Conservation (phyloP, 2,329 filamentous ascomycete species). For the Alternaria gansuensis region DNA sequence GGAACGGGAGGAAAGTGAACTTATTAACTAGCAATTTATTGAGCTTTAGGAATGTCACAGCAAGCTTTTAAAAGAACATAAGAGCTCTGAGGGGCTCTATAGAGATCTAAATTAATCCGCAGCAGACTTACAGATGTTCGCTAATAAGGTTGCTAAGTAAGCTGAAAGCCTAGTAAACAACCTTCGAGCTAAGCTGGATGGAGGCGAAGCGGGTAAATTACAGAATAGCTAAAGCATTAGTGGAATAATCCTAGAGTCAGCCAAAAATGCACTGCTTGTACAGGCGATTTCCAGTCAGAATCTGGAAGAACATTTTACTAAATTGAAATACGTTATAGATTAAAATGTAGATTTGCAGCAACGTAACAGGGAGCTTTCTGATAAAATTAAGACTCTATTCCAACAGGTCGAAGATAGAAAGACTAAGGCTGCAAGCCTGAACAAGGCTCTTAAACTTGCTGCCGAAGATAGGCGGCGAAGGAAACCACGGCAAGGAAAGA, state of each 20-base stretch:
- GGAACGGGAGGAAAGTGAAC: slow-evolving; percentile 2
- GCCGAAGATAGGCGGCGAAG: slow-evolving; percentile 12
- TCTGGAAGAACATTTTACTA: slow-evolving; percentile 2
- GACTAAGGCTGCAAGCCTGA: slow-evolving; percentile 15
- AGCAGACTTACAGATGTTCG: neutral
- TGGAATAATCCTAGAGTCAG: slow-evolving; percentile 22
- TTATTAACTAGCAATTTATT: slow-evolving; percentile 18
- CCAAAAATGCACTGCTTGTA: slow-evolving; percentile 23
- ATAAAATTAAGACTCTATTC: slow-evolving; percentile 6
- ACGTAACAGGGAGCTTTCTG: neutral
- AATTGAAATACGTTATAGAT: slow-evolving; percentile 16
- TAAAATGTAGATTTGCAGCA: slow-evolving; percentile 21
- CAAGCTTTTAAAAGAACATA: slow-evolving; percentile 15
- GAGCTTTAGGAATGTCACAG: slow-evolving; percentile 16
- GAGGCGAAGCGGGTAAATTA: neutral
- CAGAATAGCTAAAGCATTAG: slow-evolving; percentile 24
- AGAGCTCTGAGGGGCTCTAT: slow-evolving; percentile 1
- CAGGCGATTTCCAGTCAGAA: slow-evolving; percentile 7
- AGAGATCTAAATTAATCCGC: slow-evolving; percentile 13
- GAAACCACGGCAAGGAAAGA: slow-evolving; percentile 14
- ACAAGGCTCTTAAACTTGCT: slow-evolving; percentile 19
- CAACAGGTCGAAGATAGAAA: slow-evolving; percentile 11
- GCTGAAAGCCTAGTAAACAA: slow-evolving; percentile 19
- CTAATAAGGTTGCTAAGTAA: slow-evolving; percentile 13
- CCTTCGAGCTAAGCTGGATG: neutral